Base-by-base conservation (phyloP, 345 rosid genomes). In the Odontarrhena argentea region DNA sequence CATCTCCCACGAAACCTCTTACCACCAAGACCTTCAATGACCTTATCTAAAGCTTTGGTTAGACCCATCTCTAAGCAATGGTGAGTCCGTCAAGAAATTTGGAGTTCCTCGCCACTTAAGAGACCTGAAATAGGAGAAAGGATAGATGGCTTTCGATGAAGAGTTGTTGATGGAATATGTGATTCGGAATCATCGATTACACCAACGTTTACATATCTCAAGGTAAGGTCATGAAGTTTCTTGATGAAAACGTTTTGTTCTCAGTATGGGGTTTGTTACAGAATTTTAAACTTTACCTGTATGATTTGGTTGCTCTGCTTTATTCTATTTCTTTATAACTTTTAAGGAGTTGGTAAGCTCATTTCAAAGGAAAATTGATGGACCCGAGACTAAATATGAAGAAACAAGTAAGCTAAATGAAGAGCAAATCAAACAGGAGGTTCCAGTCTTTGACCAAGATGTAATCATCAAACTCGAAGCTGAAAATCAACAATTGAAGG, bases 401-500 rank as follows among this genome's bases (percentile, higher is more conserved):
- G 96, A 86, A 74, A 80, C 83, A 40, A 80, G 70, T 74, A 76
- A 69, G 60, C 78, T 55, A 54, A 74, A 70, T 9, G 84, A 83
- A 64, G 76, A 63, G 35, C 82, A 77, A 15, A 64, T 77, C 14
- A 71, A 81, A 67, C 82, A 79, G 56, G 85, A 85, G 59, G 82
- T 85, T 68, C 80, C 87, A 1, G 79, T 82, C 70, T 65, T 78
- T 67, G 86, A 87, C 71, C 66, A 79, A 60, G 94, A 69, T 47
- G 62, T 68, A 69, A 73, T 81, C 76, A 78, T 82, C 58, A 84
- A 85, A 73, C 92, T 93, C 12, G 75, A 76, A 24, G 74, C 81
- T 42, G 98, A 93, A 85, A 93, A 84, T 85, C 83, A 86, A 76
- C 76, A 86, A 67, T 79, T 93, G 65, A 90, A 88, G 96, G 98